Evolutionary conservation across 2,329 filamentous ascomycete species (phyloP), one percentile per base, ranked within the genome.

Genomic region (Fusarium gaditjirri): DNA sequence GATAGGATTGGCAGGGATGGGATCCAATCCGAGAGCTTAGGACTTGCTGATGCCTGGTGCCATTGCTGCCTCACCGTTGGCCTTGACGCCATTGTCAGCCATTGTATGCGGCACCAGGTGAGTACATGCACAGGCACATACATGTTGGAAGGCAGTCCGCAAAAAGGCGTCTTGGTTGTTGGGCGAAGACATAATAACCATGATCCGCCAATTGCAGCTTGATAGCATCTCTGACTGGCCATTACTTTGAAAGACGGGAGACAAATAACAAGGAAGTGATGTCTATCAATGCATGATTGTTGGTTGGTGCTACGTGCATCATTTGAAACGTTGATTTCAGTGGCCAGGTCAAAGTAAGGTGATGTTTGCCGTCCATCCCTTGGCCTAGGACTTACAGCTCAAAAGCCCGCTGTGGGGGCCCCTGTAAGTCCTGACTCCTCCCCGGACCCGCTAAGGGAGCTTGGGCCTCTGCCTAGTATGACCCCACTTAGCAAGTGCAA

Each of bases 1-100:
- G 42, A 61, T 33, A 16, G 62, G 23, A 33, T 35, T 42, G 54
- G 43, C 35, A 19, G 29, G 47, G 54, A 47, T 42, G 21, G 13
- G 58, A 31, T 12, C 33, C n/a, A 19, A 35, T 47, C 38, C 39
- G 13, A 39, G 39, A 29, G 31, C n/a, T 41, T 35, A 63, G 47
- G 29, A 68, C 31, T n/a, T 41, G 25, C 42, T 53, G 38, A 43
- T 70, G 59, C 59, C 67, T 60, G 65, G 54, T 59, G 33, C 35
- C 7, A 39, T 49, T 47, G 44, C 49, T 44, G 54, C 35, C 54
- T 65, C 27, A 54, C n/a, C 23, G 31, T 50, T 44, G 36, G 46
- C 41, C 25, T 47, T 43, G 31, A 52, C 53, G 43, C 38, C 42
- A 38, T 41, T 39, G 9, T 21, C 43, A 42, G 43, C 42, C 43